Evolutionary conservation across 257 asterid species (phyloP).

Genomic region (Misopates orontium): DNA sequence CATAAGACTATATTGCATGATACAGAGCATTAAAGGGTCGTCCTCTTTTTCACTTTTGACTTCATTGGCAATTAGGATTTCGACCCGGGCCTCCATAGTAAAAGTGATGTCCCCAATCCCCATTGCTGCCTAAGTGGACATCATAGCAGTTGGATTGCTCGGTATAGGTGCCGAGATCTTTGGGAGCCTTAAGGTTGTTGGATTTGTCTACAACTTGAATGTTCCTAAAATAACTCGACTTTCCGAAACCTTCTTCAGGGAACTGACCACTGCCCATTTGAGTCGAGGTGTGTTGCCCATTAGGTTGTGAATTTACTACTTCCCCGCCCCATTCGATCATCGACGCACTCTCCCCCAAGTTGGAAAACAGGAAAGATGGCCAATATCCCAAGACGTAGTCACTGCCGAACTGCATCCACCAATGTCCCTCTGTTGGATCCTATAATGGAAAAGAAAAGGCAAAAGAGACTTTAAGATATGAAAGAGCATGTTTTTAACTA

Average conservation of each 20-base stretch:
- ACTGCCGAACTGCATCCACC: slow-evolving; percentile 97
- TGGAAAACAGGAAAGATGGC: slow-evolving; percentile 87
- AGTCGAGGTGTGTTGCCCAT: slow-evolving; percentile 66
- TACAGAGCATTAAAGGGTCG: no score
- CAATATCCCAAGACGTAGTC: slow-evolving; percentile 80
- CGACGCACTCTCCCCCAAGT: slow-evolving; percentile 71
- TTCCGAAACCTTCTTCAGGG: slow-evolving; percentile 71
- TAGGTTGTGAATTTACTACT: slow-evolving; percentile 66
- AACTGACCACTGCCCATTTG: slow-evolving; percentile 93
- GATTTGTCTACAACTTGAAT: slow-evolving; percentile 79
- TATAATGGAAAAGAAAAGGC: slow-evolving; percentile 16
- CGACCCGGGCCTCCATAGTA: slow-evolving; percentile 94
- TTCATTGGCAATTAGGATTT: slow-evolving; percentile 51
- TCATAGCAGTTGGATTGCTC: slow-evolving; percentile 78
- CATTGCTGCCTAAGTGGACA: slow-evolving; percentile 59
- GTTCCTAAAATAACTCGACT: slow-evolving; percentile 75
- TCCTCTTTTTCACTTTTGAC: no score
- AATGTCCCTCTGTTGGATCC: slow-evolving; percentile 90
- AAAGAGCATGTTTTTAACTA: no score
- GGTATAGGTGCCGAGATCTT: slow-evolving; percentile 63
- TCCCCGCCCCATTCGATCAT: slow-evolving; percentile 99
- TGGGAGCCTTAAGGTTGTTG: slow-evolving; percentile 62
- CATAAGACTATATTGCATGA: no score
- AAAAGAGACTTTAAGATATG: no score
- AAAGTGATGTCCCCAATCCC: slow-evolving; percentile 83